Evolutionary conservation across 1,284 basidiomycete species (phyloP).

Genomic region (Cryptococcus jaspeensis): DNA sequence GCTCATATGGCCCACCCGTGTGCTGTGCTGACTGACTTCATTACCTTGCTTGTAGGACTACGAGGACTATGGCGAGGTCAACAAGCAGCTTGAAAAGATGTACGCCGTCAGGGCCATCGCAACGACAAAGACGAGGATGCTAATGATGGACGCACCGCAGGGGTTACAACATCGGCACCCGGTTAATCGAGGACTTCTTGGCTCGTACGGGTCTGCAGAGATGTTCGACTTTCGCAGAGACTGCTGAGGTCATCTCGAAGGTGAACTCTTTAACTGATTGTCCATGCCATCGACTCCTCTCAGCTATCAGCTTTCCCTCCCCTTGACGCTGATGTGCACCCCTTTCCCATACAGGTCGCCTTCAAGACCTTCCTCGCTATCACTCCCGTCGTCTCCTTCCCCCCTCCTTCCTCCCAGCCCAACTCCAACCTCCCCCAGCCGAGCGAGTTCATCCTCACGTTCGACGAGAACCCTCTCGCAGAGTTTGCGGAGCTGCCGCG

Average conservation of each 20-base stretch:
- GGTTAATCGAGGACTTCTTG: conserved; percentile 96
- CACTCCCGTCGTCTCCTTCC: conserved; percentile 76
- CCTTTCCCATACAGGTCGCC: conserved; percentile 70
- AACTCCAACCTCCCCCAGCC: conserved; percentile 33
- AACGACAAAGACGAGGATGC: not conserved
- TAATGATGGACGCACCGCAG: conserved; percentile 57
- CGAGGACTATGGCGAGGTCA: conserved; percentile 87
- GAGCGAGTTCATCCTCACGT: conserved; percentile 71
- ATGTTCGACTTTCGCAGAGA: conserved; percentile 88
- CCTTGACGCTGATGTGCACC: not conserved
- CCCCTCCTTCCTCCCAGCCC: conserved; percentile 54
- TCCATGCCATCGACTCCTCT: conserved; percentile 18
- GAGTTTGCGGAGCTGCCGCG: conserved; percentile 97
- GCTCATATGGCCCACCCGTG: too few species aligned
- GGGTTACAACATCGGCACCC: conserved; percentile 97
- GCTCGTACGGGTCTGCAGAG: conserved; percentile 81
- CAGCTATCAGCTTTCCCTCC: too few species aligned
- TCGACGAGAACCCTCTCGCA: conserved; percentile 95
- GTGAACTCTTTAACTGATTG: conserved; percentile 51
- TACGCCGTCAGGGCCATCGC: conserved; percentile 29
- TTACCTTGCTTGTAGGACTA: conserved; percentile 62
- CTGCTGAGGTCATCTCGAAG: conserved; percentile 90
- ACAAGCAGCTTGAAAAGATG: conserved; percentile 65
- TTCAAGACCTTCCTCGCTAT: conserved; percentile 98
- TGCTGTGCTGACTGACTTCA: too few species aligned